Evolutionary conservation across 345 rosid genomes (phyloP).

Genomic region (Lepidium sativum): DNA sequence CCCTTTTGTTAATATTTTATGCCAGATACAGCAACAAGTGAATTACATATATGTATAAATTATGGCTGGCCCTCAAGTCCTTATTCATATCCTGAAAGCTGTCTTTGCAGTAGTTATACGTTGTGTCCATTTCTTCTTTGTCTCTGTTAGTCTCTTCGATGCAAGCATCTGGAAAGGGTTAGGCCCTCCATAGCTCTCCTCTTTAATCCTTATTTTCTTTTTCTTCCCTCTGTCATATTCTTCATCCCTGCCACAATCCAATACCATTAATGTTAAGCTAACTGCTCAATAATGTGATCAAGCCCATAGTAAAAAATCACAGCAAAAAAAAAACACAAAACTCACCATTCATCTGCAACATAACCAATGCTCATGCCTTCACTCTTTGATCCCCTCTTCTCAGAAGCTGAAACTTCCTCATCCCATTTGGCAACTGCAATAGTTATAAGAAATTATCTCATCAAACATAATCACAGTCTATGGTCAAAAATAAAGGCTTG

Average conservation of each 20-base stretch:
- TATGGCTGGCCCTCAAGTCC: not conserved
- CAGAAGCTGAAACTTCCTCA: constrained; percentile 35
- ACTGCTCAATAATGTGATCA: not conserved
- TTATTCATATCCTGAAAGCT: constrained; percentile 17
- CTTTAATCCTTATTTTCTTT: constrained; percentile 54
- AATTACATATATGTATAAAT: constrained; percentile 3
- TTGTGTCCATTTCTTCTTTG: constrained; percentile 21
- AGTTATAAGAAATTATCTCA: constrained; percentile 12
- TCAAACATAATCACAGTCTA: not conserved
- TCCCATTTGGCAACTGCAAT: constrained; percentile 77
- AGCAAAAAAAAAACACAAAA: not conserved
- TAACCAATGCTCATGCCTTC: constrained; percentile 47
- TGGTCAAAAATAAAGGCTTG: not conserved
- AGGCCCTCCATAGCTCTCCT: constrained; percentile 42
- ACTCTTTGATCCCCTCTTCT: constrained; percentile 24
- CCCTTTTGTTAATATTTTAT: constrained; percentile 17
- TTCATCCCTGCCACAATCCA: constrained; percentile 59
- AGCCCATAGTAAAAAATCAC: not conserved
- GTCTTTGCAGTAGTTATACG: constrained; percentile 12
- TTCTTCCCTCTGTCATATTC: constrained; percentile 92
- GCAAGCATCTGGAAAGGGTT: constrained; percentile 77
- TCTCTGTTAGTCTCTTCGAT: constrained; percentile 30
- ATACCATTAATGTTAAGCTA: not conserved
- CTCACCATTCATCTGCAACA: constrained; percentile 88
- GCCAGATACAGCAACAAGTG: constrained; percentile 9